Evolutionary conservation across 108 stramenopile genomes (phyloP), one percentile per base, ranked within the genome.

Genomic region (Cyclotella atomus): DNA sequence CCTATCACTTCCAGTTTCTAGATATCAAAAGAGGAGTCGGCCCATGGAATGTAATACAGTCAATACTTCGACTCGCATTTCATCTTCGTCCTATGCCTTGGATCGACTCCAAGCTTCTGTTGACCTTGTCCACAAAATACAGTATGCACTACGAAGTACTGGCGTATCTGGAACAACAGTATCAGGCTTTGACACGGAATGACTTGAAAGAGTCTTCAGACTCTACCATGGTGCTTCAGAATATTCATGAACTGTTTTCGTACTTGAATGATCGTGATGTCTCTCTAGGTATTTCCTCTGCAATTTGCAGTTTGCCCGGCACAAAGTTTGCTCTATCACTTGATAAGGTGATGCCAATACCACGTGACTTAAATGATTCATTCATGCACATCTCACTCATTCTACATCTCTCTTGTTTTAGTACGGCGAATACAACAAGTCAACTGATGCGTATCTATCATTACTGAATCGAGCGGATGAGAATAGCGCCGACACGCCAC

Each of bases 61-160:
- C 86, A 0, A 74, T 91, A 43, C 54, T 94, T 36, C 79, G 79
- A 27, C 82, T 76, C 21, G 35, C 89, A 27, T 45, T 68, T 17
- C 27, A 59, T 30, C 74, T 94, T 7, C 79, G 55, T n/a, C 93
- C 93, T 4, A 46, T 78, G 36, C 91, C 91, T 19, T 23, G 70
- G 21, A 46, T 93, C 25, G 84, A 89, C 56, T 52, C 76, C 33
- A 70, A 85, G 27, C 69, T 96, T 17, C 63, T 93, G 33, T 54
- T 78, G 6, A 83, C 74, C 3, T 65, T 93, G 25, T 90, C 88
- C 0, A 66, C 77, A 43, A 82, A 83, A 32, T 91, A 93, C 70
- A 92, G 88, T 70, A 77, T 73, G 17, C 85, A 85, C 75, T 71
- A 86, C 64, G 90, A 93, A 72, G 91, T 89, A 21, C 59, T 96